A percentile compares a stretch with the other conserved stretches of the same genome.
phyloP scores from a whole-genome alignment of 805 yeast genomes.

The Debaryomyces tyrocola region DNA sequence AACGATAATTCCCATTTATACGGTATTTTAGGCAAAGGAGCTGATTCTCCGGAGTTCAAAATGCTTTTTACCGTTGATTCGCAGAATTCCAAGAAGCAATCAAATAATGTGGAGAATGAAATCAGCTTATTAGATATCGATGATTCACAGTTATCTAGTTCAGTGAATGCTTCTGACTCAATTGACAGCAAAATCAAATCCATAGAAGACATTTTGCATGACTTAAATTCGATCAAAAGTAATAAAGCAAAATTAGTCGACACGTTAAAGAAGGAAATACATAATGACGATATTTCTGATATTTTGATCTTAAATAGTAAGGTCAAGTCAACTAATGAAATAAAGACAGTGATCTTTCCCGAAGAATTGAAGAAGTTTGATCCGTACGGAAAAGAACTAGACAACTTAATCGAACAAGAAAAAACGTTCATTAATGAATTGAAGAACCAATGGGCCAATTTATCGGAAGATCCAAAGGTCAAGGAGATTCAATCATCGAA shows the following conservation, averaged over 20 bases:
- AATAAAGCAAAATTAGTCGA: slow-evolving; percentile 63
- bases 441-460: slow-evolving; percentile 27
- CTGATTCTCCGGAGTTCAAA: slow-evolving; percentile 39
- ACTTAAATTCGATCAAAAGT: slow-evolving; percentile 58
- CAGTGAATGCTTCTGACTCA: slow-evolving; percentile 16
- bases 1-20: slow-evolving; percentile 25
- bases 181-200: slow-evolving; percentile 38
- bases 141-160: slow-evolving; percentile 34
- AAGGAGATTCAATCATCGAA: slow-evolving; percentile 45
- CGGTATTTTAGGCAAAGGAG: slow-evolving; percentile 38
- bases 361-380: slow-evolving; percentile 76
- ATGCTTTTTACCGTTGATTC: slow-evolving; percentile 21
- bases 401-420: slow-evolving; percentile 68
- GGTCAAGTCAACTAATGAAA: slow-evolving; percentile 56
- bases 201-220: slow-evolving; percentile 59
- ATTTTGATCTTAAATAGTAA: slow-evolving; percentile 64
- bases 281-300: slow-evolving; percentile 81
- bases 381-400: slow-evolving; percentile 64
- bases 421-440: slow-evolving; percentile 41
- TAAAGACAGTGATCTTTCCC: slow-evolving; percentile 55
- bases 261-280: slow-evolving; percentile 69
- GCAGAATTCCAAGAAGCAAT: slow-evolving; percentile 1
- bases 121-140: slow-evolving; percentile 70
- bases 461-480: slow-evolving; percentile 27
- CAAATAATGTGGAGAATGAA: slow-evolving; percentile 18